Conservation (phyloP, 2,329 filamentous ascomycete species). For the Phyllosticta paracitricarpa region DNA sequence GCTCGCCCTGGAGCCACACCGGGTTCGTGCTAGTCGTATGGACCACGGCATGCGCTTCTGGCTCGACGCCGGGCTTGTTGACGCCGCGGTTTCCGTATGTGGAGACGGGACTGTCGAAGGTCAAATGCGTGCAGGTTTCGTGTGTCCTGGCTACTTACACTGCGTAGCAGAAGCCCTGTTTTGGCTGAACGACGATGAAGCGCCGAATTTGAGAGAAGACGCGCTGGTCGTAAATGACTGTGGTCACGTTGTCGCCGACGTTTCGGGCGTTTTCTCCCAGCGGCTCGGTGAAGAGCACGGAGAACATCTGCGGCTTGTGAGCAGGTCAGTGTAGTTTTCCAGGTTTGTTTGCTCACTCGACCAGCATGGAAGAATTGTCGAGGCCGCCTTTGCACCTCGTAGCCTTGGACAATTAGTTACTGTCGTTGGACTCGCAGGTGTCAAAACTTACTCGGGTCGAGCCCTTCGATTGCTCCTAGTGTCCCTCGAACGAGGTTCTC, state of each 20-base stretch:
- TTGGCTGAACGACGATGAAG: slow-evolving; percentile 18
- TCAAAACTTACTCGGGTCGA: neutral
- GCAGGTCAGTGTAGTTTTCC: neutral
- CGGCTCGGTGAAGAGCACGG: slow-evolving; percentile 1
- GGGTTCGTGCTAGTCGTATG: slow-evolving; percentile 14
- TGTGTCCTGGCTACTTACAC: slow-evolving; percentile 12
- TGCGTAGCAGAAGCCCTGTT: slow-evolving; percentile 18
- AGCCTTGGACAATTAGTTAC: neutral
- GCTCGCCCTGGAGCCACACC: slow-evolving; percentile 16
- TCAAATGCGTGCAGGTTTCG: neutral
- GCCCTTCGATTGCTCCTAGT: neutral
- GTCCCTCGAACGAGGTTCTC: neutral
- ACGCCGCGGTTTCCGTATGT: slow-evolving; percentile 31
- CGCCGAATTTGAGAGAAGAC: slow-evolving; percentile 19
- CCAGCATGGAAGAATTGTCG: slow-evolving; percentile 2
- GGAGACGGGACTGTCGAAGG: slow-evolving; percentile 25
- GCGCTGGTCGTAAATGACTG: slow-evolving; percentile 12
- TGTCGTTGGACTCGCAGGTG: neutral
- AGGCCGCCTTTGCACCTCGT: neutral
- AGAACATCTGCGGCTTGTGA: neutral
- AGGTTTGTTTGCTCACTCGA: neutral
- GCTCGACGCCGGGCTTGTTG: slow-evolving; percentile 26
- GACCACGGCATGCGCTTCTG: slow-evolving; percentile 29
- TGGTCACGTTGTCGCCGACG: neutral
- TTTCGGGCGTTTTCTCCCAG: neutral